These are phyloP conservation scores for Quercus lobata DNA, from an alignment of 331 rosid genomes.

Conservation along the genomic window DNA sequence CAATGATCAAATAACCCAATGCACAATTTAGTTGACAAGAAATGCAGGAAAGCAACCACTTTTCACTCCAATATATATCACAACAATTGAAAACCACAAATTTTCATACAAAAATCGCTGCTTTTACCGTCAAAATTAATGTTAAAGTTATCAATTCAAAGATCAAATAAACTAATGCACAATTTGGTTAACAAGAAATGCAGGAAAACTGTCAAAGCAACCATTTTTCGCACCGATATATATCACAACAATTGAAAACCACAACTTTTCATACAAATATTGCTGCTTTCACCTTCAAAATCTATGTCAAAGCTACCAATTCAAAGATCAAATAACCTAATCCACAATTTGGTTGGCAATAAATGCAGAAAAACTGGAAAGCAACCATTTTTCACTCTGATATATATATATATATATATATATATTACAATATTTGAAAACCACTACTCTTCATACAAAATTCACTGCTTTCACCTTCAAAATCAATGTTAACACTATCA, in stretches of 20 bases:
- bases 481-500: not conserved
- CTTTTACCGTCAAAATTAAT: not conserved
- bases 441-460: not conserved
- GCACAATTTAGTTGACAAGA: not conserved
- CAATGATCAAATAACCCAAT: not conserved
- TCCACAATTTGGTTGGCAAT: not conserved
- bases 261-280: too few species aligned
- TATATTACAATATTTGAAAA: too few species aligned
- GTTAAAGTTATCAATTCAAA: not conserved
- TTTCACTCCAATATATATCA: too few species aligned
- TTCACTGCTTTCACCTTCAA: not conserved
- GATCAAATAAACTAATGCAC: not conserved
- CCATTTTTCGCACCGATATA: accelerated
- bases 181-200: not conserved
- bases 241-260: too few species aligned
- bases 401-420: too few species aligned
- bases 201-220: too few species aligned
- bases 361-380: too few species aligned
- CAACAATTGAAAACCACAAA: too few species aligned
- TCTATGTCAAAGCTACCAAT: not conserved
- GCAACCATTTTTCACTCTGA: too few species aligned
- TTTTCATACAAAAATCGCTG: too few species aligned
- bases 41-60: too few species aligned
- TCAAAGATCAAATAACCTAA: not conserved
- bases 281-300: not conserved